phyloP scores from a whole-genome alignment of 106 monocot genomes.

The Dioscorea dumetorum region DNA sequence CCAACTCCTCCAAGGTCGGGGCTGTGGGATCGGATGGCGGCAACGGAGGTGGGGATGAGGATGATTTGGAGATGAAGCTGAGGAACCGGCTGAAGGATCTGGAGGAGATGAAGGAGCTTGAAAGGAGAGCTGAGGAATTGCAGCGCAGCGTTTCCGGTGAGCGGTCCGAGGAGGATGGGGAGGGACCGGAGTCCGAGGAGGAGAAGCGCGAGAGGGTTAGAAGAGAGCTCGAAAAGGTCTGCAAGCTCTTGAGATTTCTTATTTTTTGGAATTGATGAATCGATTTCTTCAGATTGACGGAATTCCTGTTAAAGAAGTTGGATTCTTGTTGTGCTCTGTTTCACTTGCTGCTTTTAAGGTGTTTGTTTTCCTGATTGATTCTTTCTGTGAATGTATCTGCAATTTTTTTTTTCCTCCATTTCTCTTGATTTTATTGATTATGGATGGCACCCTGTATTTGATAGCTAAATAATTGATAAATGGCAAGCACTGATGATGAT shows the following conservation, averaged over 20 bases:
- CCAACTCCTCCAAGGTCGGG: neutral
- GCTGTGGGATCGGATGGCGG: conserved; percentile 1
- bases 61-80: conserved; percentile 52
- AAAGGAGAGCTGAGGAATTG: conserved; percentile 57
- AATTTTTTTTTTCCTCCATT: too few species aligned
- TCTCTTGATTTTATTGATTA: too few species aligned
- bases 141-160: conserved; percentile 25
- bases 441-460: too few species aligned
- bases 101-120: conserved; percentile 88
- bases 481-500: too few species aligned
- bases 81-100: conserved; percentile 42
- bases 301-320: too few species aligned
- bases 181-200: conserved; percentile 43
- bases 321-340: too few species aligned
- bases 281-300: too few species aligned
- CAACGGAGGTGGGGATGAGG: conserved; percentile 10
- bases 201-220: conserved; percentile 67
- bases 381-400: too few species aligned
- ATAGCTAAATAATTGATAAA: too few species aligned
- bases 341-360: too few species aligned
- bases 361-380: too few species aligned
- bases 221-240: conserved; percentile 78
- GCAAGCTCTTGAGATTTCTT: neutral
- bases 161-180: conserved; percentile 10
- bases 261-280: too few species aligned